phyloP scores from a whole-genome alignment of 768 basidiomycete species.

The Trametes cingulata region DNA sequence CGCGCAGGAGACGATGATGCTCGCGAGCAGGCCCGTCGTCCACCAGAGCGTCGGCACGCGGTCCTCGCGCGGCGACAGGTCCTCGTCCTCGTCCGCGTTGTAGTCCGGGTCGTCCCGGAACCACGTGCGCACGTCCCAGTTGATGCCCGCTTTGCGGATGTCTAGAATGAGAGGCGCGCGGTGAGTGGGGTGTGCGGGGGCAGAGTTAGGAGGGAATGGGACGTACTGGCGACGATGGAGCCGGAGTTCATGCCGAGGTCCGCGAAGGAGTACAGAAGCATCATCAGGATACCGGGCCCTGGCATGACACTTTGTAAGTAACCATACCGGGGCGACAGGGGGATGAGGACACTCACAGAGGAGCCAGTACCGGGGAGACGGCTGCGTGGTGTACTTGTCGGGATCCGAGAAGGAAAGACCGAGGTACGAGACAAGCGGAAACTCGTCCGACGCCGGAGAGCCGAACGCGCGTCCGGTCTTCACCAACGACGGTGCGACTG shows the following conservation, averaged over 20 bases:
- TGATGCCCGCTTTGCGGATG: slow-evolving; percentile 10
- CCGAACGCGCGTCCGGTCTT: slow-evolving; percentile 55
- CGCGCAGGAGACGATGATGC: slow-evolving; percentile 50
- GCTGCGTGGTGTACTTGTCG: slow-evolving; percentile 34
- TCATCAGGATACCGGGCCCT: slow-evolving; percentile 60
- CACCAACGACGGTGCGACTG: slow-evolving; percentile 52
- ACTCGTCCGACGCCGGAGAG: slow-evolving; percentile 36
- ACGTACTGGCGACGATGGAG: slow-evolving; percentile 33
- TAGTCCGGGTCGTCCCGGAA: slow-evolving; percentile 26
- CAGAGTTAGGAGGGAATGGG: slow-evolving; percentile 21
- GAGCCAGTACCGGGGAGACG: slow-evolving; percentile 27
- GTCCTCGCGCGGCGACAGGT: slow-evolving; percentile 54
- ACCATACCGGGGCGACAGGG: background rate
- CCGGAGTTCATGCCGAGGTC: slow-evolving; percentile 47
- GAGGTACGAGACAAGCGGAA: slow-evolving; percentile 46
- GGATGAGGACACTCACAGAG: slow-evolving; percentile 10
- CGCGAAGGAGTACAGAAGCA: slow-evolving; percentile 60
- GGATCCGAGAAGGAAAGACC: slow-evolving; percentile 40
- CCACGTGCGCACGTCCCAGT: slow-evolving; percentile 20
- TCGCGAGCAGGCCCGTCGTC: slow-evolving; percentile 48
- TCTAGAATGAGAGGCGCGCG: background rate
- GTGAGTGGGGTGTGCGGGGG: background rate
- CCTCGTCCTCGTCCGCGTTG: slow-evolving; percentile 44
- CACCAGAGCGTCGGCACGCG: slow-evolving; percentile 59
- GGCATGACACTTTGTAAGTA: background rate